These are phyloP conservation scores for Patellifolia procumbens DNA, from an alignment of 179 eudicot genomes.

Conservation along the genomic window DNA sequence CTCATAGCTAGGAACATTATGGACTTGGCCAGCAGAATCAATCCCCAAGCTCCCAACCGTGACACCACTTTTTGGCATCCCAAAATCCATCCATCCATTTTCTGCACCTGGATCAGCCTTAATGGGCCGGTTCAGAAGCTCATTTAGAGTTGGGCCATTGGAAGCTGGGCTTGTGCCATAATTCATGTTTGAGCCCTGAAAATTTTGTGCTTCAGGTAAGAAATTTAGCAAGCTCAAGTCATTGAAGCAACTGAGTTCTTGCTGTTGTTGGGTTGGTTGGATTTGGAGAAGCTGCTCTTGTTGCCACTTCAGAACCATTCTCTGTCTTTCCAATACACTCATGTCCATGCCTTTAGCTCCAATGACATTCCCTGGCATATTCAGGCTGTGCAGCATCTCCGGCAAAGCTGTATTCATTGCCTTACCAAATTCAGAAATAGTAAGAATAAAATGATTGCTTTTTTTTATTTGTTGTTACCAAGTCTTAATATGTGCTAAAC, in stretches of 20 bases:
- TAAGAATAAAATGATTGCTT: conserved; percentile 21
- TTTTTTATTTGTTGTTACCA: conserved; percentile 22
- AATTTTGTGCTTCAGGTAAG: conserved; percentile 35
- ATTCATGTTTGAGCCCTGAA: conserved; percentile 29
- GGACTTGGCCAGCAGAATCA: conserved; percentile 33
- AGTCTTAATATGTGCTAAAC: conserved; percentile 29
- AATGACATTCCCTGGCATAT: conserved; percentile 31
- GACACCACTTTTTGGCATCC: conserved; percentile 25
- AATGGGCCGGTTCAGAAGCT: conserved; percentile 40
- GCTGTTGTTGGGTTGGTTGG: conserved; percentile 39
- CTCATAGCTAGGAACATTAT: conserved; percentile 34
- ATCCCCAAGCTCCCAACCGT: conserved; percentile 22
- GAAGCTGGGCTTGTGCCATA: conserved; percentile 16
- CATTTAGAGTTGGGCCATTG: conserved; percentile 30
- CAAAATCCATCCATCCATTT: conserved; percentile 45
- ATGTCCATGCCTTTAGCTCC: conserved; percentile 39
- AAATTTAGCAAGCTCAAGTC: conserved; percentile 35
- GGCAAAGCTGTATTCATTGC: conserved; percentile 45
- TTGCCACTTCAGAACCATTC: conserved; percentile 52
- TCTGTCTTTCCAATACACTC: conserved; percentile 68
- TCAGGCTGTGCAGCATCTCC: conserved; percentile 51
- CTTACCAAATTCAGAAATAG: conserved; percentile 6
- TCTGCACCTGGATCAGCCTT: conserved; percentile 63
- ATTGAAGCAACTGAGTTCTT: conserved; percentile 32
- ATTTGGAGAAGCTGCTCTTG: conserved; percentile 41